Conservation (phyloP, 306 rosid genomes). For the Oxytropis ochrocephala region DNA sequence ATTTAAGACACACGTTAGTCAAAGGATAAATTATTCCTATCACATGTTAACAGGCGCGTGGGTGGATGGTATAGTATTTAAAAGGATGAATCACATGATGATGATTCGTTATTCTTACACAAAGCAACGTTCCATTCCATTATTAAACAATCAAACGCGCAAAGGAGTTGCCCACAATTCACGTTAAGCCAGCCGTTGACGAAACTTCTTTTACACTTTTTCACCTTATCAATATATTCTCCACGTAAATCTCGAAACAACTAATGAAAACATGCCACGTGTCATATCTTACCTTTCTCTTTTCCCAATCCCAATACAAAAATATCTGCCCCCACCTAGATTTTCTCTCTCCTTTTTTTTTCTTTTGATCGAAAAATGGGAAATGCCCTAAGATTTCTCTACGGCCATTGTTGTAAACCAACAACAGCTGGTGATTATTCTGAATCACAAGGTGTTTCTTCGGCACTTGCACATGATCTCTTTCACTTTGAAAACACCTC, state of each 20-base stretch:
- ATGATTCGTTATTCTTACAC: neutral
- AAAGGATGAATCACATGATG: neutral
- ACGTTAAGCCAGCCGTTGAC: conserved; percentile 27
- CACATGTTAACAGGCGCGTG: too few relatives aligned
- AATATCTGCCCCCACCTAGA: neutral
- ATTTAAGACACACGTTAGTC: too few relatives aligned
- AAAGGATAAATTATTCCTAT: too few relatives aligned
- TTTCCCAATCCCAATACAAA: neutral
- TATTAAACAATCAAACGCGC: neutral
- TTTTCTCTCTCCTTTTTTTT: neutral
- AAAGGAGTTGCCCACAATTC: neutral
- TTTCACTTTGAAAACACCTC: conserved; percentile 70
- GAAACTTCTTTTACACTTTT: neutral
- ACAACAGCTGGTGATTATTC: conserved; percentile 38
- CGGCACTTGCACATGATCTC: conserved; percentile 72
- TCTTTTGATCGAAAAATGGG: conserved; percentile 45
- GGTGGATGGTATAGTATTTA: neutral
- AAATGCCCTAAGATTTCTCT: conserved; percentile 53
- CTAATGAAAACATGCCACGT: conserved; percentile 11
- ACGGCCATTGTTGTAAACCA: conserved; percentile 41
- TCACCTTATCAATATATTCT: neutral
- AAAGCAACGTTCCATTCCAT: conserved; percentile 7
- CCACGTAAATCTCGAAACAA: neutral
- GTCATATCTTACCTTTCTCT: neutral
- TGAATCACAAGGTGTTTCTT: conserved; percentile 53